Base-by-base conservation (phyloP, 345 rosid genomes). In the Psidium guajava region DNA sequence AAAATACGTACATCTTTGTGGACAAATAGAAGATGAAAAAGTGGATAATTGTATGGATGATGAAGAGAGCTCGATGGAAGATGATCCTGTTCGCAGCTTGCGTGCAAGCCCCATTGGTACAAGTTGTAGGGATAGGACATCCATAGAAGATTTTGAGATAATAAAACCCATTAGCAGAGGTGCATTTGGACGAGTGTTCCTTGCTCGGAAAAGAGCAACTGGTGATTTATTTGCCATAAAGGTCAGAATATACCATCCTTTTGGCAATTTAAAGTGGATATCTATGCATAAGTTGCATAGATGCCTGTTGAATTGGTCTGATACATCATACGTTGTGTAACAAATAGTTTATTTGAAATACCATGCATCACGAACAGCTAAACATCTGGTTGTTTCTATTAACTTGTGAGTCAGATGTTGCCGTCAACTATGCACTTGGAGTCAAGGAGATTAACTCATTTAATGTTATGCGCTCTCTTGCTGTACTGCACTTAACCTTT, bases 101-200 rank as follows among this genome's bases (percentile, higher is more conserved):
- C 94, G 95, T 64, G 89, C 98, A 74, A 96, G 99, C 85, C 98
- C 99, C 64, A 93, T 97, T 42, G 96, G 94, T 88, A 88, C 92
- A 83, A 90, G 93, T 58, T 92, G 94, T 40, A 97, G 90, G 92
- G 98, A 97, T 87, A 89, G 99, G 84, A 97, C 98, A 51, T 96
- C 98, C 25, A 97, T 97, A 82, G 99, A 97, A 90, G 99, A 97
- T 91, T 97, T 97, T 86, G 98, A 97, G 89, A 97, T 97, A 84
- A 97, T 96, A 84, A 97, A 96, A 92, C 99, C 99, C 83, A 95
- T 97, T 86, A 97, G 99, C 89, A 92, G 95, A 51, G 99, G 99
- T 86, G 98, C 98, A 87, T 97, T 91, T 86, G 99, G 99, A 84
- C 90, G 98, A 87, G 98, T 97, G 84, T 96, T 96, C 87, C 98